Evolutionary conservation across 768 basidiomycete genomes (phyloP).

Genomic region (Mycena rebaudengoi): DNA sequence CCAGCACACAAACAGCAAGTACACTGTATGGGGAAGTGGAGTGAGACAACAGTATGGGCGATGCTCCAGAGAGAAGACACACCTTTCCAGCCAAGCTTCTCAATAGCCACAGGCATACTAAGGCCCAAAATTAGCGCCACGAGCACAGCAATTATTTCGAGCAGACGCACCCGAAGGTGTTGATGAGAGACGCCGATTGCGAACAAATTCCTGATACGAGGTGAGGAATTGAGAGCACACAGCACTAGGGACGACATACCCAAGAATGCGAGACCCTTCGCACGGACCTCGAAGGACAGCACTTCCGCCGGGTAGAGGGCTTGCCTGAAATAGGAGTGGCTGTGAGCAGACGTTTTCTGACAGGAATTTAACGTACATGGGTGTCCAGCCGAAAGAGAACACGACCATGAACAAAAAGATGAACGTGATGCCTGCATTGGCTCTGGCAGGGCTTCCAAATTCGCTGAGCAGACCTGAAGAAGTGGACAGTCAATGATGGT

Average conservation of each 20-base stretch:
- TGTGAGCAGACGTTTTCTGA: conserved; percentile 21
- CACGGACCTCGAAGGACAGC: conserved; percentile 55
- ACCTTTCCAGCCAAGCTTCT: conserved; percentile 58
- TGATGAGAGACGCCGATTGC: conserved; percentile 54
- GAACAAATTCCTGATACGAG: no score
- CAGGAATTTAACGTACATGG: conserved; percentile 47
- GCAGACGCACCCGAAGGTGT: conserved; percentile 59
- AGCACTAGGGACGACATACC: no score
- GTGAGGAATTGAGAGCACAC: no score
- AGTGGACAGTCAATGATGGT: not conserved
- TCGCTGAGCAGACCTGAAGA: conserved; percentile 44
- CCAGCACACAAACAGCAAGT: conserved; percentile 59
- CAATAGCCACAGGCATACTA: conserved; percentile 57
- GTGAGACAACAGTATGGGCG: no score
- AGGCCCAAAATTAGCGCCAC: no score
- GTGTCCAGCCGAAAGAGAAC: conserved; percentile 65
- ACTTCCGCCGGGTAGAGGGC: conserved; percentile 64
- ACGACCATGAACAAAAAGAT: conserved; percentile 60
- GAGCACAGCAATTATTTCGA: no score
- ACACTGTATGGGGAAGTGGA: no score
- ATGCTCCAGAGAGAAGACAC: not conserved
- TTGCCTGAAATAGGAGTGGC: conserved; percentile 53
- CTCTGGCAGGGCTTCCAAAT: conserved; percentile 41
- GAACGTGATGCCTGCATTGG: conserved; percentile 62
- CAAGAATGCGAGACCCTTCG: conserved; percentile 62